phyloP scores from a whole-genome alignment of 176 grass and related monocot species.

The Triticum dicoccoides region DNA sequence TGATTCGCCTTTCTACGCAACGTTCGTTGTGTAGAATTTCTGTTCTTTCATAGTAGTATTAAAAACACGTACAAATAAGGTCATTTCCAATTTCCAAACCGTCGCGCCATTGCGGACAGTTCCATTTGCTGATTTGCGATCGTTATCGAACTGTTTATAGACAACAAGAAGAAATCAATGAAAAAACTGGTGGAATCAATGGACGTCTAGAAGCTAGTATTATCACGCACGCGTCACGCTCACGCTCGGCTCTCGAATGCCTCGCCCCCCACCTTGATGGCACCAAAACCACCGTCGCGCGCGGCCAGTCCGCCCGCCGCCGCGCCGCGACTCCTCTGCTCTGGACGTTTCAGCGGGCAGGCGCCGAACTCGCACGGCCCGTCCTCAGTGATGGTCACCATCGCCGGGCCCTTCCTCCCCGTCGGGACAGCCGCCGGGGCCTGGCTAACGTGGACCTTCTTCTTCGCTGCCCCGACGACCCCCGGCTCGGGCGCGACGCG shows the following conservation, averaged over 20 bases:
- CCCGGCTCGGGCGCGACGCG: conserved; percentile 30
- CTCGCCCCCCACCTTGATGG: neutral
- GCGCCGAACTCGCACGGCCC: conserved; percentile 42
- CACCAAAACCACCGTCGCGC: conserved; percentile 8
- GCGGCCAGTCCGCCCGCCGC: neutral
- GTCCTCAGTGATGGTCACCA: conserved; percentile 52
- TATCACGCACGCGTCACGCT: no score
- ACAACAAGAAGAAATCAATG: no score
- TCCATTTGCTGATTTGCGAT: no score
- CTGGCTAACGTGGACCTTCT: neutral
- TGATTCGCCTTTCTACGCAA: no score
- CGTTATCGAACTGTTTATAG: no score
- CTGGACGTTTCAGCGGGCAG: neutral
- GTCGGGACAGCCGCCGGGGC: neutral
- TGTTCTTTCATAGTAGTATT: no score
- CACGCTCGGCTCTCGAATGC: neutral
- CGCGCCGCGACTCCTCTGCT: conserved; percentile 7
- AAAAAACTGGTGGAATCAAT: no score
- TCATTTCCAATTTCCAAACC: no score
- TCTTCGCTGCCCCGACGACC: neutral
- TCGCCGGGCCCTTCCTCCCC: conserved; percentile 7
- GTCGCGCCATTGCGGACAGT: no score
- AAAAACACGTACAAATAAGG: no score
- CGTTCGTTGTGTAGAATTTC: no score
- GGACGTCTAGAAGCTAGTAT: neutral